Evolutionary conservation across 2,329 filamentous ascomycete species (phyloP), one percentile per base, ranked within the genome.

Genomic region (Claviceps arundinis): DNA sequence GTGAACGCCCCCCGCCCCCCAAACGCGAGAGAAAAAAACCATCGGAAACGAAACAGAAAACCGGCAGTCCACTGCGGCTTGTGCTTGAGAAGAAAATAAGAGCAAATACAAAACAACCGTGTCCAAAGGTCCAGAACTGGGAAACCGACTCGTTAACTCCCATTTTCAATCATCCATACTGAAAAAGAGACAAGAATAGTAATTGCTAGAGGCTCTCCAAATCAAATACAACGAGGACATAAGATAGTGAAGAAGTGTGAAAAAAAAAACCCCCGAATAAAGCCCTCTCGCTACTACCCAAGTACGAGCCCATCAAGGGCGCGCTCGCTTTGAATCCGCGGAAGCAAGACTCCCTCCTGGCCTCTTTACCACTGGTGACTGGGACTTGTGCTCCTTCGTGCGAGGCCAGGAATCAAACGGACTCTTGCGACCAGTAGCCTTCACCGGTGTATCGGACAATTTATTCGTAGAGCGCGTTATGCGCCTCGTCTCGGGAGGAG

Each of bases 391-490:
- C 56, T 65, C 69, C 72, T 88, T 88, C 59, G 78, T 80, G 53
- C 82, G 79, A 56, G 73, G 77, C 84, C 84, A 89, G 41, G 73
- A 73, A 59, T 85, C 81, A 59, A 88, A 88, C 2, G 80, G 80
- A 59, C 77, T 82, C 53, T 69, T 70, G 57, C 69, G 61, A 45
- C 60, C 60, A 54, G 63, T 63, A 54, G 58, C 54, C 58, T 71
- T 75, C 56, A 70, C 59, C 1, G 75, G 71, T 8, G 71, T 71
- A 11, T 69, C 67, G 34, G 62, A 58, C 51, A 75, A 70, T 68
- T 76, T 79, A 61, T 75, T 74, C 46, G 70, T 62, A 13, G 75
- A 73, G 47, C 83, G 77, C 14, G 80, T 85, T 14, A 76, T 70
- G 57, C 82, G 76, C 51, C 70, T 72, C 3, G 81, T 84, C 38